phyloP scores from a whole-genome alignment of 192 early-diverging fungal genomes.

The Podila minutissima region DNA sequence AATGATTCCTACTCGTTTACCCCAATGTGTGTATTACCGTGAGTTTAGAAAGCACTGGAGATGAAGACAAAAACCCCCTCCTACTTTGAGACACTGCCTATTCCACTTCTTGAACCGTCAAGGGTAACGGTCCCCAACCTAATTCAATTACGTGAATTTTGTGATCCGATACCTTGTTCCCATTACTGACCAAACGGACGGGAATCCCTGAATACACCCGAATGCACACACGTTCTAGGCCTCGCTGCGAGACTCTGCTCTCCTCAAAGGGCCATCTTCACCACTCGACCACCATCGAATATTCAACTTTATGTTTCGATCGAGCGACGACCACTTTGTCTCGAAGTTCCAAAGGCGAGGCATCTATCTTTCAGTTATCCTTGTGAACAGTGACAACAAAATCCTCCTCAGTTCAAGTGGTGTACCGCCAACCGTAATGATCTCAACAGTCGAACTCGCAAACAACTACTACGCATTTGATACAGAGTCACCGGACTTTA shows the following conservation, averaged over 20 bases:
- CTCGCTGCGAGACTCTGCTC: slow-evolving; percentile 21
- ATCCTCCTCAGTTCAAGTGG: slow-evolving; percentile 43
- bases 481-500: slow-evolving; percentile 41
- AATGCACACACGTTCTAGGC: slow-evolving; percentile 4
- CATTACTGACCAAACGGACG: not conserved
- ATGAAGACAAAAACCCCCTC: slow-evolving; percentile 39
- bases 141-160: too few species aligned
- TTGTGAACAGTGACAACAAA: slow-evolving; percentile 57
- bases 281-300: slow-evolving; percentile 39
- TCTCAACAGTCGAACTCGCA: slow-evolving; percentile 22
- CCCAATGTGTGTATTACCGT: not conserved
- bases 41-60: slow-evolving; percentile 31
- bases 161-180: not conserved
- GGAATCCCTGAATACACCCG: not conserved
- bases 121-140: slow-evolving; percentile 5
- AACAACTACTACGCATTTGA: slow-evolving; percentile 46
- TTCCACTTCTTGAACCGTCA: slow-evolving; percentile 19
- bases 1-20: not conserved
- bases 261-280: slow-evolving; percentile 23
- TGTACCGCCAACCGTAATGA: slow-evolving; percentile 29
- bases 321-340: slow-evolving; percentile 37
- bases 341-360: slow-evolving; percentile 47
- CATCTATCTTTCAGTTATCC: slow-evolving; percentile 52
- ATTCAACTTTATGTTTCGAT: slow-evolving; percentile 36
- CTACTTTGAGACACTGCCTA: slow-evolving; percentile 24